Evolutionary conservation across 2,329 filamentous ascomycete genomes (phyloP), one percentile per base, ranked within the genome.

Genomic region (Calonectria pteridis): DNA sequence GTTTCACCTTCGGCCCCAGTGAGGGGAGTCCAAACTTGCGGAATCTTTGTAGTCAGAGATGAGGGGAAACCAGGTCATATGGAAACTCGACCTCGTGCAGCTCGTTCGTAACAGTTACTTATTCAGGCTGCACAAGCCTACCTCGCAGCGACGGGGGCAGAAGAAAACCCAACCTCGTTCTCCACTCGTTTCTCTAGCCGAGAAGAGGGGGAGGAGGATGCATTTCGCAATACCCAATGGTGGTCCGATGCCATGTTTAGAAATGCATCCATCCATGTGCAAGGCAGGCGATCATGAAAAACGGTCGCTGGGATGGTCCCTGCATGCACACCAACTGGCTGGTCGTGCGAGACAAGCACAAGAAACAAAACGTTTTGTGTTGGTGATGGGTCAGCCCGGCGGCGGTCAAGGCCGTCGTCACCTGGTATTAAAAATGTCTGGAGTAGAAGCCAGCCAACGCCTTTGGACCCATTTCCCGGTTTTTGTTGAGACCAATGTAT

Each of bases 251-350:
- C 55, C 55, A 40, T 33, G 20, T 18, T 62, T 18, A 28, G 55
- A 62, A 40, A 40, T 26, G 23, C 55, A 26, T 37, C n/a, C 55
- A 26, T 37, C n/a, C n/a, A 40, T 40, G 33, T 62, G 55, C 23
- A 16, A 28, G 26, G 35, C 55, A 20, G 33, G 55, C 33, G 33
- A 40, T 40, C 33, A 37, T 40, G 55, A 62, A 46, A 62, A 40
- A 62, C 33, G 55, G 55, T 20, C 16, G 55, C 37, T 40, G 55
- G 55, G 55, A 59, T 59, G 55, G 55, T 40, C 55, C 55, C 55
- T 62, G 55, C 55, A 62, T 62, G 14, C 43, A n/a, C n/a, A n/a
- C n/a, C 43, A 46, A n/a, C 43, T 23, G 23, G 33, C 4, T 40
- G 33, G 55, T 62, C 9, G 55, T 18, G 55, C 37, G 55, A 33